Conservation (phyloP, 2,329 filamentous ascomycete species). For the Nemania abortiva region DNA sequence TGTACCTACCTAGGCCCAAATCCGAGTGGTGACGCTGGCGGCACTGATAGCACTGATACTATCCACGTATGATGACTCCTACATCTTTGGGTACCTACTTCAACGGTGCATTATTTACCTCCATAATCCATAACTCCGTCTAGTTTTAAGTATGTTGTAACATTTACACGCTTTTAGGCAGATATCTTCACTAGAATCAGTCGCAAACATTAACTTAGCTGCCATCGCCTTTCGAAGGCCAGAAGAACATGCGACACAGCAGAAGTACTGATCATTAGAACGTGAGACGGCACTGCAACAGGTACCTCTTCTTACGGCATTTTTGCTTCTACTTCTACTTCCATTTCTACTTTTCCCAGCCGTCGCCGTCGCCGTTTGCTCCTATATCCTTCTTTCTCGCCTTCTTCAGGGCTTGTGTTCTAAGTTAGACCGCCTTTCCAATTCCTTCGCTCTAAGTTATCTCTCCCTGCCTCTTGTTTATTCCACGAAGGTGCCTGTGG, state of each 20-base stretch:
- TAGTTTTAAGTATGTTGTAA: neutral
- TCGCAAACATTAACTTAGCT: neutral
- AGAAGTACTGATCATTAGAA: slow-evolving; percentile 14
- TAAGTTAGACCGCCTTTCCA: neutral
- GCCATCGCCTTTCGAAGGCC: neutral
- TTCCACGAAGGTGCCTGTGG: neutral
- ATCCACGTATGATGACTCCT: slow-evolving; percentile 48
- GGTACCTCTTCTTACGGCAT: neutral
- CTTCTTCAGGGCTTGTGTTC: neutral
- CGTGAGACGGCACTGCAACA: slow-evolving; percentile 5
- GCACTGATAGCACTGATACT: slow-evolving; percentile 27
- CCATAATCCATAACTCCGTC: neutral
- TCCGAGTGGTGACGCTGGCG: slow-evolving; percentile 20
- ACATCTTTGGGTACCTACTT: slow-evolving; percentile 36
- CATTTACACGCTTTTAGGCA: slow-evolving; percentile 42
- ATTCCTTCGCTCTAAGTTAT: neutral
- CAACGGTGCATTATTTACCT: neutral
- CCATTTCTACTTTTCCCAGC: neutral
- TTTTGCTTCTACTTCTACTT: neutral
- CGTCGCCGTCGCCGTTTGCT: neutral
- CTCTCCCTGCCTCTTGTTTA: neutral
- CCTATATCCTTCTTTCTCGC: slow-evolving; percentile 5
- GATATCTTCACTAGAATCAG: slow-evolving; percentile 1
- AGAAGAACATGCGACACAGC: neutral
- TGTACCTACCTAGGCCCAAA: slow-evolving; percentile 15